Evolutionary conservation across 441 rosid genomes (phyloP).

Genomic region (Pelargonium citronellum): DNA sequence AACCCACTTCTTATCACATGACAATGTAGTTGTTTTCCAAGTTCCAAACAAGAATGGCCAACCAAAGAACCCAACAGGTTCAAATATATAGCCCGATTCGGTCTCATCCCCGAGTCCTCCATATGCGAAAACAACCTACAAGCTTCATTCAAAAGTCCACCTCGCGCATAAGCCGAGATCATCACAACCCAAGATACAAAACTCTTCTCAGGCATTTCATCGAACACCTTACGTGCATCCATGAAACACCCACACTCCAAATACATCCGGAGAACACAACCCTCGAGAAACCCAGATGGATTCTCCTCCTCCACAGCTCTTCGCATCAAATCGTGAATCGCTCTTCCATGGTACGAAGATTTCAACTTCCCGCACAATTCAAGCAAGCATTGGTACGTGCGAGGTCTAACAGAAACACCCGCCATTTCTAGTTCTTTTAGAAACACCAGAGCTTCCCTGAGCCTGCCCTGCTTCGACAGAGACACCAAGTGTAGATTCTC

Average conservation of each 20-base stretch:
- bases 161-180: slow-evolving; percentile 45
- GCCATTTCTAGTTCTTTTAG: slow-evolving; percentile 46
- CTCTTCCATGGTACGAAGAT: slow-evolving; percentile 43
- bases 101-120: slow-evolving; percentile 35
- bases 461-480: slow-evolving; percentile 51
- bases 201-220: slow-evolving; percentile 48
- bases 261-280: slow-evolving; percentile 41
- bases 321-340: slow-evolving; percentile 37
- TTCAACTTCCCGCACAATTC: slow-evolving; percentile 39
- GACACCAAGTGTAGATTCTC: slow-evolving; percentile 57
- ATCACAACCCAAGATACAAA: slow-evolving; percentile 37
- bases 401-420: slow-evolving; percentile 35
- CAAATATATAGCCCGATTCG: slow-evolving; percentile 33
- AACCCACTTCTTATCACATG: slow-evolving; percentile 42
- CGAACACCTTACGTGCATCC: slow-evolving; percentile 58
- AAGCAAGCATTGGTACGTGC: slow-evolving; percentile 41
- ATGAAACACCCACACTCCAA: slow-evolving; percentile 47
- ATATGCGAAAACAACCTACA: slow-evolving; percentile 35
- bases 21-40: slow-evolving; percentile 50
- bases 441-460: slow-evolving; percentile 51
- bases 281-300: slow-evolving; percentile 40
- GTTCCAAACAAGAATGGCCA: slow-evolving; percentile 28
- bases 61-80: slow-evolving; percentile 40
- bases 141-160: slow-evolving; percentile 33
- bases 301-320: slow-evolving; percentile 15